Percentiles rank a stretch among this genome's conserved stretches.
phyloP scores from a whole-genome alignment of 1,284 basidiomycete genomes.

The Gymnopus androsaceus region DNA sequence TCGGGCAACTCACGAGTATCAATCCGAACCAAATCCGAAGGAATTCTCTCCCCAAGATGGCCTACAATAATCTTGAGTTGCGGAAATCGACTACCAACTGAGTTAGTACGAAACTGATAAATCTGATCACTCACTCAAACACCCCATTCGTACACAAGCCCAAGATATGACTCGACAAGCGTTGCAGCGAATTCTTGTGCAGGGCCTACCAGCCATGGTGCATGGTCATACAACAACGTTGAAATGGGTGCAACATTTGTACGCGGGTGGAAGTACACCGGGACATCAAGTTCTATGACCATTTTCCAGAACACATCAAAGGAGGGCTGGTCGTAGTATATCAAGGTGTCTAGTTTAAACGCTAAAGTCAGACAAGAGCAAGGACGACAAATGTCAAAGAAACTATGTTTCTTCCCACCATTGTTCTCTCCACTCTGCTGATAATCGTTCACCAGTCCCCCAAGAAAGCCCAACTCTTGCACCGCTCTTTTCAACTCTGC shows the following conservation, averaged over 20 bases:
- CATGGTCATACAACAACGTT: constrained; percentile 32
- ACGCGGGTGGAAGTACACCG: constrained; percentile 46
- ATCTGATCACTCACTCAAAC: constrained; percentile 32
- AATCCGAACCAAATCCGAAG: constrained; percentile 43
- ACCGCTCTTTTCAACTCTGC: constrained; percentile 43
- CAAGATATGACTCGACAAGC: constrained; percentile 41
- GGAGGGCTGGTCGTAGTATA: constrained; percentile 45
- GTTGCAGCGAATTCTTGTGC: constrained; percentile 41
- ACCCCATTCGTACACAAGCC: constrained; percentile 42
- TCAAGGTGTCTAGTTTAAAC: constrained; percentile 32
- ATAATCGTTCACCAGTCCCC: constrained; percentile 43
- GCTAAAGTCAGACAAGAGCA: neutral
- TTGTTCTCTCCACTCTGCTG: constrained; percentile 29
- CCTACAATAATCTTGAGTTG: constrained; percentile 42
- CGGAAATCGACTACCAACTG: constrained; percentile 38
- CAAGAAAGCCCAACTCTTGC: constrained; percentile 41
- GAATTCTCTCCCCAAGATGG: constrained; percentile 44
- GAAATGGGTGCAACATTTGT: constrained; percentile 28
- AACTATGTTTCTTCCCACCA: too few relatives aligned
- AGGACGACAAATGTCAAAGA: neutral
- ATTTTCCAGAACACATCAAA: constrained; percentile 47
- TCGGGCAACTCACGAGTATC: constrained; percentile 34
- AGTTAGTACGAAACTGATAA: neutral
- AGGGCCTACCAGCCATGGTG: constrained; percentile 34
- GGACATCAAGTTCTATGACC: constrained; percentile 43